Base-by-base conservation (phyloP, 1,284 basidiomycete species). In the Cystobasidium sp. region DNA sequence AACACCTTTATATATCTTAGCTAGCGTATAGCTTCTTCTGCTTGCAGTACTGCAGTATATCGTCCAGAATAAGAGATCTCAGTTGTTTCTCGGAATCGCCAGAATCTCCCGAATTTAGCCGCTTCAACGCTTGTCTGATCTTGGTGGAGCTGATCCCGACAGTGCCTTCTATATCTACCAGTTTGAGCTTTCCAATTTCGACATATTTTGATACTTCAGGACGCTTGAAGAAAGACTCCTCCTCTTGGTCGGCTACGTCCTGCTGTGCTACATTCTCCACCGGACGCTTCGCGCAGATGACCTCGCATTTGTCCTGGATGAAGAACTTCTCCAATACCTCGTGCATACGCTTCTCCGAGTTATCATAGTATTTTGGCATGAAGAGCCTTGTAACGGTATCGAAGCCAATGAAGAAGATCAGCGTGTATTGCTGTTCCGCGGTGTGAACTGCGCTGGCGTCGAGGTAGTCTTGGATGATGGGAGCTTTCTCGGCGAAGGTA, bases 381-480 rank as follows among this genome's bases (percentile, higher is more conserved):
- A 97, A 89, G 64, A 97, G 87, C 8, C 96, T 89, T 72, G 89
- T 87, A 41, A 98, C 86, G 0, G 96, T 99, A 80, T 99, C 96
- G 68, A 89, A 88, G 9, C 95, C 95, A 37, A 74, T 67, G 53
- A 68, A 74, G 72, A 68, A 74, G 56, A 61, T 20, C 52, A 73
- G 70, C 6, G 70, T 66, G 43, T 59, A 68, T 53, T 51, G n/a
- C 14, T 53, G 64, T 6, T 20, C 22, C 10, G 49, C 7, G 9
- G 8, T 52, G 39, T 41, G 49, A 1, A 9, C 44, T n/a, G 49
- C 14, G 39, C 58, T 68, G 52, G 68, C 75, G 68, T 75, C 84
- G 8, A 74, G 56, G 44, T 63, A 64, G 14, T 61, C 44, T 46
- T 58, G 64, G 18, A 74, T 74, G 3, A 74, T 67, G 12, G 64